Evolutionary conservation across 805 yeast species (phyloP), one percentile per base, ranked within the genome.

Genomic region (Yarrowia yakushimensis): DNA sequence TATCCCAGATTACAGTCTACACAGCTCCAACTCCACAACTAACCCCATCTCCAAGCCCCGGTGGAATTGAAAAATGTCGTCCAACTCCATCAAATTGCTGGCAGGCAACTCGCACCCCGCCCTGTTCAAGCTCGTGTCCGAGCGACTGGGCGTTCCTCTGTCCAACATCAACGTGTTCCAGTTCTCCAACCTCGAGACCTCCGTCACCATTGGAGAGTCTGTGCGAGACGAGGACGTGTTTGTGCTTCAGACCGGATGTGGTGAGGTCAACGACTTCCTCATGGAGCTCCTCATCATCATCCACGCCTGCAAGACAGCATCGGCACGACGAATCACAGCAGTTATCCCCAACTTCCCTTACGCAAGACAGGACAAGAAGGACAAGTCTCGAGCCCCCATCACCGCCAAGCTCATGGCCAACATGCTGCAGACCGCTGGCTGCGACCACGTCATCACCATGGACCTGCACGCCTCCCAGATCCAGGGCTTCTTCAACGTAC

Each of bases 391-490:
- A 69, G 98, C 97, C 10, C 97, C 98, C 28, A 91, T 93, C 65
- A 90, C 97, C 9, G 98, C 98, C 59, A 92, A 93, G 73, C 79
- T 93, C 65, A 84, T 93, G 76, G 98, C 98, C 7, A 90, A 93
- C 71, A 79, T 93, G 81, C 78, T 93, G 57, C 89, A 90, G 63
- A 89, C 97, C 1, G 94, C 97, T 3, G 98, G 99, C 7, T 92
- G 97, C 75, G 83, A 90, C 72, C 97, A 94, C 75, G 93, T 93
- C 37, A 91, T 93, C 67, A 94, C 98, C 22, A 87, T 93, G 96
- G 99, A 93, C 74, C 79, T 93, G 67, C 99, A 93, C 72, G 98
- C 98, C 9, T 88, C 97, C 11, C 99, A 93, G 74, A 94, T 94
- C 69, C 98, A 94, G 78, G 99, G 99, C 1, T 93, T 93, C 72